Conservation (phyloP, 2,329 filamentous ascomycete genomes). For the Parastagonospora avenae region DNA sequence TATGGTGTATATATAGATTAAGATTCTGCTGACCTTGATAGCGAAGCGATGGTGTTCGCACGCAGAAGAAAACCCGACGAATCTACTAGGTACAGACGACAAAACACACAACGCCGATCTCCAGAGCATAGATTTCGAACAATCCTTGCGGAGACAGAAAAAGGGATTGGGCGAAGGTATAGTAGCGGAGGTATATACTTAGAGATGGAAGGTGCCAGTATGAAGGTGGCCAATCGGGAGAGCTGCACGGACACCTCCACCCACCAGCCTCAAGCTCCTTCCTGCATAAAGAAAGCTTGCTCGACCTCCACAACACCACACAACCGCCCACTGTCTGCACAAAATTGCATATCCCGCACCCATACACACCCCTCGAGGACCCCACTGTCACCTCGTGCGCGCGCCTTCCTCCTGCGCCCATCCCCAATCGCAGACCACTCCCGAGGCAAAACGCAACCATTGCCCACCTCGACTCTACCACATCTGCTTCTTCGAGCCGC, state of each 20-base stretch:
- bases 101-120: not conserved
- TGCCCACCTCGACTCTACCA: slow-evolving; percentile 9
- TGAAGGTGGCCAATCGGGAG: slow-evolving; percentile 25
- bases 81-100: not conserved
- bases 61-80: not conserved
- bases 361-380: slow-evolving; percentile 13
- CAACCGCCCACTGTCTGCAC: slow-evolving; percentile 24
- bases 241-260: slow-evolving; percentile 21
- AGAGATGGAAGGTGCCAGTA: slow-evolving; percentile 18
- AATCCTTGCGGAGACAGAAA: not conserved
- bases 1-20: too few relatives aligned
- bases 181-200: not conserved
- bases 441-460: slow-evolving; percentile 15
- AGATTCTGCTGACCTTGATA: too few relatives aligned
- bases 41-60: not conserved
- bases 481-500: slow-evolving; percentile 16
- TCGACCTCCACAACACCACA: slow-evolving; percentile 31
- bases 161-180: not conserved
- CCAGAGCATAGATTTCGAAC: too few relatives aligned
- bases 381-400: slow-evolving; percentile 9
- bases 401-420: slow-evolving; percentile 13
- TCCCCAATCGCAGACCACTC: slow-evolving; percentile 14
- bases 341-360: slow-evolving; percentile 22
- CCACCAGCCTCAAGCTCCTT: slow-evolving; percentile 31
- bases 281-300: slow-evolving; percentile 38